phyloP scores from a whole-genome alignment of 352 stramenopile genomes.

The Pythium phragmiticola region DNA sequence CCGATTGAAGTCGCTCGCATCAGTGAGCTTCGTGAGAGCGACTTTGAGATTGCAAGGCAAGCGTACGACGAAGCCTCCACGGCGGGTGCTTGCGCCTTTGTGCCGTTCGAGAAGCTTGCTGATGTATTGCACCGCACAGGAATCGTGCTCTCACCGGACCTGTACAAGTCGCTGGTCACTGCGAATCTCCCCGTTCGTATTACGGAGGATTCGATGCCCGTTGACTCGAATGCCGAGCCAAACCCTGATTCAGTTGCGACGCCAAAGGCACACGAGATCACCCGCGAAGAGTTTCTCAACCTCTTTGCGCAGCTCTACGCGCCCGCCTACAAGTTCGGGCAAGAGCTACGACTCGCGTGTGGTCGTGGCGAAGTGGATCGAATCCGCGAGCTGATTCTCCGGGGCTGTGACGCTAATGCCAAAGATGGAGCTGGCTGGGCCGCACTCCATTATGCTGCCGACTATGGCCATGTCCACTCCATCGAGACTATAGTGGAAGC shows the following conservation, averaged over 20 bases:
- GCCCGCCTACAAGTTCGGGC: slow-evolving; percentile 68
- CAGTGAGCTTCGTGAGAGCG: slow-evolving; percentile 57
- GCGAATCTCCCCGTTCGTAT: slow-evolving; percentile 22
- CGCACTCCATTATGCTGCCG: slow-evolving; percentile 61
- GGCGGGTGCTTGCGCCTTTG: slow-evolving; percentile 9
- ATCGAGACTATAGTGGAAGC: slow-evolving; percentile 41
- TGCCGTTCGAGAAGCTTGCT: slow-evolving; percentile 31
- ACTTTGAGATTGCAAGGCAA: slow-evolving; percentile 43
- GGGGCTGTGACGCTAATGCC: slow-evolving; percentile 61
- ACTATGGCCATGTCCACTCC: slow-evolving; percentile 50
- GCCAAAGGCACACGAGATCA: slow-evolving; percentile 19
- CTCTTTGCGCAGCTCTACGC: slow-evolving; percentile 63
- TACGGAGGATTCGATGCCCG: background rate
- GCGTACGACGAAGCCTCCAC: slow-evolving; percentile 27
- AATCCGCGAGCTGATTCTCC: slow-evolving; percentile 44
- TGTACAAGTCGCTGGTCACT: slow-evolving; percentile 46
- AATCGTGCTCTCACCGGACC: slow-evolving; percentile 20
- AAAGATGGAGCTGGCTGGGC: slow-evolving; percentile 66
- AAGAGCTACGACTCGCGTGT: slow-evolving; percentile 58
- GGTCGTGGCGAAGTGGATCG: slow-evolving; percentile 49
- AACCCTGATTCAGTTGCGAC: slow-evolving; percentile 1
- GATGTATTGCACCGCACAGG: slow-evolving; percentile 34
- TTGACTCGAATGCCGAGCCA: background rate
- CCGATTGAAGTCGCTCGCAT: slow-evolving; percentile 60
- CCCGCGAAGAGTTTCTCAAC: slow-evolving; percentile 43